phyloP scores from a whole-genome alignment of 108 stramenopile species.

The Epipyxis sp. region DNA sequence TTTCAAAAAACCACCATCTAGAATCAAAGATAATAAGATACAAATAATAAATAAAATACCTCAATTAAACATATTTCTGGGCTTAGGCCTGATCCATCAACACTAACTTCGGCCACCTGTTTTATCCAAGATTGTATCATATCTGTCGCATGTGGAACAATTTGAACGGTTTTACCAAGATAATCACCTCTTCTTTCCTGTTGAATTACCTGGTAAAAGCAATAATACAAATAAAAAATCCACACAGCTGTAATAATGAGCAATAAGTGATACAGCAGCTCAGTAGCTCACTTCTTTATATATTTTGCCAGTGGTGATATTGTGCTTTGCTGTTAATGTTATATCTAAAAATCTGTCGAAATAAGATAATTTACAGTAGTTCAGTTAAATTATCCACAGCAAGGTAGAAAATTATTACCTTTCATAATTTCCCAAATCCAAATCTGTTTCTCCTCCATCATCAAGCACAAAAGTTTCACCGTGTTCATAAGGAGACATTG shows the following conservation, averaged over 20 bases:
- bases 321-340: conserved; percentile 77
- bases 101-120: conserved; percentile 68
- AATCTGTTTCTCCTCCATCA: conserved; percentile 97
- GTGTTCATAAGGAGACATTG: conserved; percentile 95
- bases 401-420: neutral
- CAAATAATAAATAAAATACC: too few species aligned
- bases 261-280: neutral
- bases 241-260: neutral
- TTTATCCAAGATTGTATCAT: conserved; percentile 82
- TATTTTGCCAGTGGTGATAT: conserved; percentile 95
- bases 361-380: neutral
- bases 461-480: conserved; percentile 87
- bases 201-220: conserved; percentile 65
- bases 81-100: conserved; percentile 51
- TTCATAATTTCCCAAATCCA: conserved; percentile 98
- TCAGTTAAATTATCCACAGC: neutral
- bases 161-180: conserved; percentile 96
- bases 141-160: conserved; percentile 87
- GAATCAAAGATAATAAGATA: too few species aligned
- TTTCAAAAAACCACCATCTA: too few species aligned
- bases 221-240: neutral
- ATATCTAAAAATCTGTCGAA: conserved; percentile 70
- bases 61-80: conserved; percentile 97
- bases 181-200: conserved; percentile 93
- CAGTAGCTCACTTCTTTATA: conserved; percentile 58